Base-by-base conservation (phyloP, 257 asterid genomes). In the Solanum etuberosum region DNA sequence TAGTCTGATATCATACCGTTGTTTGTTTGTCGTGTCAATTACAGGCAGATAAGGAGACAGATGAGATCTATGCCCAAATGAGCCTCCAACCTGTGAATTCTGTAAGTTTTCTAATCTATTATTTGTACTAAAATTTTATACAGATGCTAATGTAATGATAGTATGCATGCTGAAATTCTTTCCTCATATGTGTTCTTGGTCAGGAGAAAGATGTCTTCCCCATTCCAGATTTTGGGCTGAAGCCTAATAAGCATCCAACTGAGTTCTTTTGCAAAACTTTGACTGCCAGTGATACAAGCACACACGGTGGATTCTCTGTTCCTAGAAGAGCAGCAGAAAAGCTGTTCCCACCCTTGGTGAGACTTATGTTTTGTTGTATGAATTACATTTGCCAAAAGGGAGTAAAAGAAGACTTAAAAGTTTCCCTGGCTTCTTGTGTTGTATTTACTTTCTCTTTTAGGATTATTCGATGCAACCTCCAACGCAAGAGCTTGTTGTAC, bases 391-490 rank as follows among this genome's bases (percentile, higher is more conserved):
- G 25, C 70, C 61, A 43, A 5, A 3, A 4, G 2, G 16, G 32
- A 46, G 16, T 10, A 78, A 29, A 29, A 29, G 1, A 80, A 27
- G 25, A 78, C 84, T 43, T 16, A 27, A 16, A 43, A 80, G 13
- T 87, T 42, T 27, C 76, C 63, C 12, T 70, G 54, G 25, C 4
- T 68, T 54, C n/a, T 11, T 37, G 57, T 25, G 48, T 65, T 32
- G 48, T 67, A 13, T 21, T 82, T 61, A 9, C 32, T 29, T 83
- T 63, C 16, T 74, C 27, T 86, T 86, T 35, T 84, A 96, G 99
- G 99, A 97, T 90, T 97, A 94, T 85, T 92, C 98, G 1, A 94
- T 94, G 98, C 98, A 95, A 90, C 99, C 98, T 86, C 99, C 99
- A 63, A 92, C 95, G 6, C 99, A 97, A 92, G 99, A 97, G 91